phyloP scores from a whole-genome alignment of 1,139 yeast species.

The Sugiyamaella grinbergsii region DNA sequence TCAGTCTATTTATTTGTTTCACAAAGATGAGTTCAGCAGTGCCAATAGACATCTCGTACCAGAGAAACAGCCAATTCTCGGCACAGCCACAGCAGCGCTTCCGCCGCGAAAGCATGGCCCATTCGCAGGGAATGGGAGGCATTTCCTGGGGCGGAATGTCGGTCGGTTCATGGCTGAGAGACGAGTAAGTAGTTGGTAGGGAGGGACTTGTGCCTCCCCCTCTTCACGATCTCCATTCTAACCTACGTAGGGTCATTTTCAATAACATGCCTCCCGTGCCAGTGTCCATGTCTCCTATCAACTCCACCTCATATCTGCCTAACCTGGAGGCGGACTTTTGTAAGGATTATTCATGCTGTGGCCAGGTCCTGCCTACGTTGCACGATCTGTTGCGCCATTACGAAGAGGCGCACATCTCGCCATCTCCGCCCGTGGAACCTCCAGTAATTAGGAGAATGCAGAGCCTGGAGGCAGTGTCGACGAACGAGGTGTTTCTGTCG shows the following conservation, averaged over 20 bases:
- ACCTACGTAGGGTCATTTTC: conserved; percentile 41
- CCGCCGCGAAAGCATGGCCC: conserved; percentile 89
- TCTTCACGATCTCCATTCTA: too few relatives aligned
- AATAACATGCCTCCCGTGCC: conserved; percentile 32
- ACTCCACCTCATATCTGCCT: conserved; percentile 76
- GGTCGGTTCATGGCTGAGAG: conserved; percentile 94
- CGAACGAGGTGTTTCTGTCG: conserved; percentile 81
- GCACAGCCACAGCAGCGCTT: conserved; percentile 43
- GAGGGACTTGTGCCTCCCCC: too few relatives aligned
- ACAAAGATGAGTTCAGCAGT: conserved; percentile 43
- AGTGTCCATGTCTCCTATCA: conserved; percentile 52
- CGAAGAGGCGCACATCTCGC: conserved; percentile 92
- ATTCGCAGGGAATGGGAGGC: conserved; percentile 97
- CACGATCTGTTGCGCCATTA: conserved; percentile 93
- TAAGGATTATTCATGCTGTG: conserved; percentile 95
- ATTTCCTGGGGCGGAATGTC: conserved; percentile 97
- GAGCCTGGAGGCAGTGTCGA: conserved; percentile 67
- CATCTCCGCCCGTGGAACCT: conserved; percentile 57
- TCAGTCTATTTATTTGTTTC: too few relatives aligned
- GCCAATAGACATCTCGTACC: conserved; percentile 47
- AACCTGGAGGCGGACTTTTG: conserved; percentile 94
- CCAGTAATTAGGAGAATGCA: conserved; percentile 46
- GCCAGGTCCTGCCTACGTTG: conserved; percentile 83
- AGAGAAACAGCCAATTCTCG: conserved; percentile 34
- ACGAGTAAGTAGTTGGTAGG: too few relatives aligned